Evolutionary conservation across 2,329 filamentous ascomycete genomes (phyloP), one percentile per base, ranked within the genome.

Genomic region (Cladophialophora yegresii): DNA sequence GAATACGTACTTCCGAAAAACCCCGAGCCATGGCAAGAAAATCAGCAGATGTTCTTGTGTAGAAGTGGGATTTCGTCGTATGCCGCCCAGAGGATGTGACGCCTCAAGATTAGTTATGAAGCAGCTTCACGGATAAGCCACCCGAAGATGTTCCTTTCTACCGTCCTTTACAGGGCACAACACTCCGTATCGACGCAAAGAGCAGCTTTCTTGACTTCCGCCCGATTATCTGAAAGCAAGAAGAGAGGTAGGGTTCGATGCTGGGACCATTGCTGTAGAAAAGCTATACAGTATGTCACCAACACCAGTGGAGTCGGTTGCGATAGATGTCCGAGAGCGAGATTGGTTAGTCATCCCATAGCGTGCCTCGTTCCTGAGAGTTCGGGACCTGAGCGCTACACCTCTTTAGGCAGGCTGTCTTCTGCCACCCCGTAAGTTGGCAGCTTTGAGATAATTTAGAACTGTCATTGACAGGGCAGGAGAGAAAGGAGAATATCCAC

Each of bases 361-460:
- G 33, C 47, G 58, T 28, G 13, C 28, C 26, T 16, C 16, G 36
- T 45, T 36, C 53, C 28, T 62, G 49, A 49, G 7, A 49, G 7
- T 26, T 54, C 16, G 16, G 28, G 22, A 40, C n/a, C 7, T 51
- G 36, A 54, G 43, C 26, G 54, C 49, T 63, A 55, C 50, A 36
- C 45, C 28, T 33, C 30, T 59, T 55, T 28, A 36, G 54, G 56
- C 36, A 64, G 56, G 23, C 9, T 36, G 40, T 49, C 20, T 26
- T 55, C 20, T 28, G 43, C 55, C 54, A 3, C 61, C 62, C 61
- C 47, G 56, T 43, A 32, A 55, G 50, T 50, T 47, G 36, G 36
- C n/a, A 13, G n/a, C 23, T n/a, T 43, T 4, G 28, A 50, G 20
- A 43, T 33, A 32, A 32, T 23, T 58, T 54, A 45, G 56, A 28